Conservation (phyloP, 2,329 filamentous ascomycete genomes). For the Fusarium verticillioides region DNA sequence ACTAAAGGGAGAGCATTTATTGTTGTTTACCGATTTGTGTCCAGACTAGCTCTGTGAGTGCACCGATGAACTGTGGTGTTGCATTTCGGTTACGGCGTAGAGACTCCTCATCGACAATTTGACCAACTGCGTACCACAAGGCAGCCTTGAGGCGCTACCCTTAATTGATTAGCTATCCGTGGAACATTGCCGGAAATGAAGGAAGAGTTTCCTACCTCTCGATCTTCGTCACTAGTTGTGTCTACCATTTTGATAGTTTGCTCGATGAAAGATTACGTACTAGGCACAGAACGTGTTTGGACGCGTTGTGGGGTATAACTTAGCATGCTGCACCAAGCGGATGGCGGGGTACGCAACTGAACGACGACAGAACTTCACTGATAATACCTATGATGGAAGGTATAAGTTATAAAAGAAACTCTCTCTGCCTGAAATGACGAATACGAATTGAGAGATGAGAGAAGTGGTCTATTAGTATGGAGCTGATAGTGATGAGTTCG, state of each 20-base stretch:
- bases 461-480: background rate
- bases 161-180: background rate
- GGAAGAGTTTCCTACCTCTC: slow-evolving; percentile 47
- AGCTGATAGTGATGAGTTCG: background rate
- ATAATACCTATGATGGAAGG: background rate
- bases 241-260: slow-evolving; percentile 48
- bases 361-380: background rate
- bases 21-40: slow-evolving; percentile 75
- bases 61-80: slow-evolving; percentile 90
- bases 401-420: background rate
- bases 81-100: slow-evolving; percentile 74
- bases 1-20: background rate
- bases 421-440: background rate
- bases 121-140: slow-evolving; percentile 85
- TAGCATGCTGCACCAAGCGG: background rate
- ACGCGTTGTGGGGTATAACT: slow-evolving; percentile 38
- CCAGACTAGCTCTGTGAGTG: slow-evolving; percentile 88
- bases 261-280: background rate
- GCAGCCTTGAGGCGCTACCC: slow-evolving; percentile 81
- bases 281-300: slow-evolving; percentile 10
- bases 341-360: slow-evolving; percentile 12
- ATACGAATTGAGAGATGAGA: background rate
- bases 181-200: no score
- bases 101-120: slow-evolving; percentile 88
- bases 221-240: slow-evolving; percentile 47